These are phyloP conservation scores for Ceratocystiopsis sp. DNA, from an alignment of 2,329 filamentous ascomycete genomes.

Conservation along the genomic window DNA sequence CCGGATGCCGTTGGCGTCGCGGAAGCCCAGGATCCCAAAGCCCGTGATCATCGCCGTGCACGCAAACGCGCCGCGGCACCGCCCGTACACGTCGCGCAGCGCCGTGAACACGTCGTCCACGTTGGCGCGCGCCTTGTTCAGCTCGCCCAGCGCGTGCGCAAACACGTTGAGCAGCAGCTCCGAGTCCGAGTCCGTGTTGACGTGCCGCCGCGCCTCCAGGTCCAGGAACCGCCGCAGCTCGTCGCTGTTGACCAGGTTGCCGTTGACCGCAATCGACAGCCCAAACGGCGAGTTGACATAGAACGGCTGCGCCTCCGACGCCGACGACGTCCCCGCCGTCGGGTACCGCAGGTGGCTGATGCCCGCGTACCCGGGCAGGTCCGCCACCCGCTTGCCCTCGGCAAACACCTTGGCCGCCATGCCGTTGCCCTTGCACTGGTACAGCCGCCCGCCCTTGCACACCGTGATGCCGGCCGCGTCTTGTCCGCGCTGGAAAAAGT, in stretches of 20 bases:
- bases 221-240: conserved; percentile 58
- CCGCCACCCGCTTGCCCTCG: conserved; percentile 49
- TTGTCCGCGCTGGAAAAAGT: conserved; percentile 42
- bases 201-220: conserved; percentile 62
- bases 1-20: conserved; percentile 67
- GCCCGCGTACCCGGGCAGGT: conserved; percentile 15
- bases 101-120: conserved; percentile 62
- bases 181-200: conserved; percentile 81
- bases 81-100: conserved; percentile 54
- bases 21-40: conserved; percentile 63
- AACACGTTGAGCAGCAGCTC: conserved; percentile 83
- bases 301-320: conserved; percentile 72
- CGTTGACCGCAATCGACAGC: conserved; percentile 69
- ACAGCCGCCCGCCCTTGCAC: conserved; percentile 60
- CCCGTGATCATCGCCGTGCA: conserved; percentile 74
- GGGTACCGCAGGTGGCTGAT: conserved; percentile 78
- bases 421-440: conserved; percentile 80
- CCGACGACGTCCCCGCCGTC: conserved; percentile 61
- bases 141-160: conserved; percentile 67
- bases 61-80: conserved; percentile 63
- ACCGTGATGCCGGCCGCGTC: conserved; percentile 80
- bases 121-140: conserved; percentile 71
- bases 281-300: conserved; percentile 81
- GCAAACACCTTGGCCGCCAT: conserved; percentile 61
- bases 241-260: conserved; percentile 66